phyloP scores from a whole-genome alignment of 129 eudicot genomes.

The Arctium lappa region DNA sequence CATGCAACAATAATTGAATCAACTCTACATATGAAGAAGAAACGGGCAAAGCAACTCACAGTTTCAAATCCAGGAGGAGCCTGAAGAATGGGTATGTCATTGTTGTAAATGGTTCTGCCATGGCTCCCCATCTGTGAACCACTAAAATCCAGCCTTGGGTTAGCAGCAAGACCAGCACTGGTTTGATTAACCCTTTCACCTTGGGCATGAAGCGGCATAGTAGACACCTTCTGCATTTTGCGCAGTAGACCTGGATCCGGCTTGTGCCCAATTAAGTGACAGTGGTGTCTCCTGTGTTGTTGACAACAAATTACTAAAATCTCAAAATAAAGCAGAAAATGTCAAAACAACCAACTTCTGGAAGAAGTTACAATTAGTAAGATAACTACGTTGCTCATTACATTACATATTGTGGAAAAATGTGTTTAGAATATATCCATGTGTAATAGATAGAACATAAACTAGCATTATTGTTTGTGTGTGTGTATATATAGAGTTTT shows the following conservation, averaged over 20 bases:
- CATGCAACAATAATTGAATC: neutral
- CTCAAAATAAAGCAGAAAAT: neutral
- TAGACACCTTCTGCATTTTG: slow-evolving; percentile 30
- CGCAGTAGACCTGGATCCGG: slow-evolving; percentile 32
- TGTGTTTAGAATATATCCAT: neutral
- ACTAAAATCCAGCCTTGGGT: slow-evolving; percentile 31
- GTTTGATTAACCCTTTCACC: slow-evolving; percentile 24
- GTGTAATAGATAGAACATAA: neutral
- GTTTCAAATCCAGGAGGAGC: slow-evolving; percentile 30
- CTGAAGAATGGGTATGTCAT: slow-evolving; percentile 23
- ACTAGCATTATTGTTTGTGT: neutral
- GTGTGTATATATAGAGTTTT: too few relatives aligned
- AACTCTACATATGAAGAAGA: too few relatives aligned
- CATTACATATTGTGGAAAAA: neutral
- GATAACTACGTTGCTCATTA: neutral
- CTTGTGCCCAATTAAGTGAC: slow-evolving; percentile 65
- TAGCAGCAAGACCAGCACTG: slow-evolving; percentile 21
- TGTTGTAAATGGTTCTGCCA: slow-evolving; percentile 23
- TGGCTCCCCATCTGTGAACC: slow-evolving; percentile 28
- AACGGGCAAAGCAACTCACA: slow-evolving; percentile 32
- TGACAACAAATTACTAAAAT: neutral
- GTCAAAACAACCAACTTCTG: neutral
- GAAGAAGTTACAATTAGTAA: neutral
- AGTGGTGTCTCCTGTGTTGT: slow-evolving; percentile 63
- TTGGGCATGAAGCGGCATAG: slow-evolving; percentile 14